These are phyloP conservation scores for Tagetes patula DNA, from an alignment of 129 eudicot genomes.

Conservation along the genomic window DNA sequence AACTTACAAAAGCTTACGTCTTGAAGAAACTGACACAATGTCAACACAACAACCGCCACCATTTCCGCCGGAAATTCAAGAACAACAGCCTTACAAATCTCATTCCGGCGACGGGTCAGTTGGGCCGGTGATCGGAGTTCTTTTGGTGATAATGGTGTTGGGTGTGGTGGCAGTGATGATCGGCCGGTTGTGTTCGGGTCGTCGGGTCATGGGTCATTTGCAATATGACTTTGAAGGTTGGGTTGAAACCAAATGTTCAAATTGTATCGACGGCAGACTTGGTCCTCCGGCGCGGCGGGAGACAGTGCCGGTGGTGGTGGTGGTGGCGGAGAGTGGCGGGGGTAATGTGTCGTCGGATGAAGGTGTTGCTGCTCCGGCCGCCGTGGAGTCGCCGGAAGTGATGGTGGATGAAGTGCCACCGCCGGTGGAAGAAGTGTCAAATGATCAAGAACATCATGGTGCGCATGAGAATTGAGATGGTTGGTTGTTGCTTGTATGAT, in stretches of 20 bases:
- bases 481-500: slow-evolving; percentile 24
- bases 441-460: slow-evolving; percentile 22
- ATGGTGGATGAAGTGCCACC: slow-evolving; percentile 18
- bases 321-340: slow-evolving; percentile 28
- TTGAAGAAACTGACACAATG: slow-evolving; percentile 26
- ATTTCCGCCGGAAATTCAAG: slow-evolving; percentile 37
- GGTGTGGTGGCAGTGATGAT: slow-evolving; percentile 72
- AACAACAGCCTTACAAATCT: slow-evolving; percentile 44
- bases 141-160: slow-evolving; percentile 55
- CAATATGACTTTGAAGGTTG: slow-evolving; percentile 74
- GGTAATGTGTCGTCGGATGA: slow-evolving; percentile 4
- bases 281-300: slow-evolving; percentile 45
- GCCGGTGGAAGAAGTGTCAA: slow-evolving; percentile 26
- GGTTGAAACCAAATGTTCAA: slow-evolving; percentile 68
- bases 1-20: slow-evolving; percentile 5
- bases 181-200: slow-evolving; percentile 75
- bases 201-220: slow-evolving; percentile 61
- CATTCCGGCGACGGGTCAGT: slow-evolving; percentile 70
- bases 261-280: slow-evolving; percentile 70
- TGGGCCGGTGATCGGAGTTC: slow-evolving; percentile 75
- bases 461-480: slow-evolving; percentile 22
- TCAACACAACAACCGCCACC: slow-evolving; percentile 50
- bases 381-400: slow-evolving; percentile 2
- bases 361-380: background rate
- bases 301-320: slow-evolving; percentile 30